Base-by-base conservation (phyloP, 2,329 filamentous ascomycete genomes). In the Cryphonectria naterciae region DNA sequence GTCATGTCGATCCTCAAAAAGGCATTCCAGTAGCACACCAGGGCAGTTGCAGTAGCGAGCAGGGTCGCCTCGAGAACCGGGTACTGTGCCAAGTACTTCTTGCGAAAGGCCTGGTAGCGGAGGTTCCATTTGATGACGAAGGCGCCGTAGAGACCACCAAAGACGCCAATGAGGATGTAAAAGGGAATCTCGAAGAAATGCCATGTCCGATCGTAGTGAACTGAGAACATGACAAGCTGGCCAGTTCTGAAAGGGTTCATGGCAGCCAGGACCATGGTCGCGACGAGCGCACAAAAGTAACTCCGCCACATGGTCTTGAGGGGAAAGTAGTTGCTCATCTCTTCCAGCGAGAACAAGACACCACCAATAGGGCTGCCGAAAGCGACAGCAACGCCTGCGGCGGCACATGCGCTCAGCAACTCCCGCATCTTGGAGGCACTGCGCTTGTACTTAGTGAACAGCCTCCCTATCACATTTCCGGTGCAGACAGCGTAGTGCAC, bases 401-500 rank as follows among this genome's bases (percentile, higher is more conserved):
- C 96, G 37, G 96, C 96, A 74, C 93, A 97, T 37, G 96, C 96
- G 76, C 94, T 98, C 74, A 99, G 83, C 37, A 99, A 97, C 83
- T 99, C 96, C 69, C 96, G 88, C 5, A 94, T 98, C 81, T 98
- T 98, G 68, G 94, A 93, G 1, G 95, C 95, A 80, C 96, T 98
- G 68, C 90, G 89, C 77, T 90, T 91, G 80, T 98, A 99, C 81
- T 98, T 98, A 79, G 91, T 89, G 79, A 99, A 99, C 74, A 98
- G 87, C 63, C 94, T 88, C 41, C 94, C 97, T 72, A 99, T 96
- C 74, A 99, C 95, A 80, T 97, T 98, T 70, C 96, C 96, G 0
- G 95, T 97, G 78, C 96, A 98, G 8, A 98, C 96, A 4, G 96
- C 96, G 79, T 98, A 99, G 81, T 99, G 96, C n/a, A 99, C 96